Evolutionary conservation across 106 monocot species (phyloP), one percentile per base, ranked within the genome.

Genomic region (Chionographis japonica): DNA sequence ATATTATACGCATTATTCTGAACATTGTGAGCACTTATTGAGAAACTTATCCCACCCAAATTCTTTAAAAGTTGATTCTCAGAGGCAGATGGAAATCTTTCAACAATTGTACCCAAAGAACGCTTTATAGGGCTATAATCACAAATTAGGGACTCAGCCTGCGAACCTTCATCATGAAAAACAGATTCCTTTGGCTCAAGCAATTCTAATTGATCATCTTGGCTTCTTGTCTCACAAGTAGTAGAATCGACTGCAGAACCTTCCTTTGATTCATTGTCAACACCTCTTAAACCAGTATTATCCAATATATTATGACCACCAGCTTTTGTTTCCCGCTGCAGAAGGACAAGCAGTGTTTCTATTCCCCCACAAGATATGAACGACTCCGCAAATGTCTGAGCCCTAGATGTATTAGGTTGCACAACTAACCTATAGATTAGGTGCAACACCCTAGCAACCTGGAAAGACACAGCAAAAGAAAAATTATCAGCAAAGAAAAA

Each of bases 371-470:
- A 72, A 62, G 89, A 87, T 54, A 98, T 81, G 63, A 98, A 98
- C 70, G 89, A 78, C 27, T 98, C 82, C 38, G 92, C 83, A 87
- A 98, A 98, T 40, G 68, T 65, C 62, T 87, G 63, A 75, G 90
- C 84, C 58, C 81, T 82, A 27, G 84, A 77, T 53, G 83, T 72
- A 67, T 98, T 98, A 57, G 97, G 97, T 61, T 98, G 97, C 4
- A 89, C 92, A 17, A 92, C 77, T 68, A 98, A 80, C 46, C 92
- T 93, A 65, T 90, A 92, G 20, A 98, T 83, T 54, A 98, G 80
- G 79, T 90, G 97, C 85, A 98, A 68, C 52, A 98, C 89, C 69
- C 97, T 85, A 19, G 92, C 89, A 79, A 92, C 92, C 97, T 98
- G 72, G 2, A 68, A 66, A 78, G 27, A 27, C 0, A 1, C 27